A percentile compares a stretch with the other conserved stretches of the same genome.
Conservation (phyloP, 805 yeast genomes). For the Sugiyamaella marilandica region DNA sequence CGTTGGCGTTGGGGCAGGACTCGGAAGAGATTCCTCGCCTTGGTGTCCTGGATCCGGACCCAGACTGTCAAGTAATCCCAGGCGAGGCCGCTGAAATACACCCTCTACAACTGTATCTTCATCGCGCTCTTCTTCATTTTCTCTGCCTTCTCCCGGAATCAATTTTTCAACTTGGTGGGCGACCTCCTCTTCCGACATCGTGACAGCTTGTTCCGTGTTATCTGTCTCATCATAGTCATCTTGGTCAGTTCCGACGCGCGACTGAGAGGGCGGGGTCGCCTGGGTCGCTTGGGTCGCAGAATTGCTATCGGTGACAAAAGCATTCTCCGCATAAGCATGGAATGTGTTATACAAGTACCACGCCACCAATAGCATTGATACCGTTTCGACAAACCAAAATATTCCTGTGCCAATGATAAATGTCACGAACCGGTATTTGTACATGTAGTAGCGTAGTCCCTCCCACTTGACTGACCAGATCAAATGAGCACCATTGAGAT, state of each 20-base stretch:
- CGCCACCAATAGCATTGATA: slow-evolving; percentile 17
- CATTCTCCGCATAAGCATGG: neutral
- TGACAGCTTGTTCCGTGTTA: neutral
- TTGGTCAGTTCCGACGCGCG: neutral
- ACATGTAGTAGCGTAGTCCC: slow-evolving; percentile 31
- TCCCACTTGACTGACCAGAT: slow-evolving; percentile 29
- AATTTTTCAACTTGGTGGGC: neutral
- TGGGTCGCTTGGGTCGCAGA: neutral
- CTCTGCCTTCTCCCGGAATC: neutral
- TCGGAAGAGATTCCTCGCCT: neutral
- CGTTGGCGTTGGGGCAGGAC: slow-evolving; percentile 10
- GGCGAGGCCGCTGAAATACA: slow-evolving; percentile 2
- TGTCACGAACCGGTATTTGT: slow-evolving; percentile 22
- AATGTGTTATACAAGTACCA: slow-evolving; percentile 6
- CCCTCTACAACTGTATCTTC: too few species aligned
- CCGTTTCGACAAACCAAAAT: slow-evolving; percentile 28
- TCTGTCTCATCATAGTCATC: neutral
- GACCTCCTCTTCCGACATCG: neutral
- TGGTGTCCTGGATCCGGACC: slow-evolving; percentile 9
- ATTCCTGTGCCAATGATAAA: slow-evolving; percentile 25
- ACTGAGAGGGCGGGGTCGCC: neutral
- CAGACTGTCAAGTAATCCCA: slow-evolving; percentile 4
- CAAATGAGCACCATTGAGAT: slow-evolving; percentile 23
- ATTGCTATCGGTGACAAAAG: neutral
- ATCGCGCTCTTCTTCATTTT: neutral